These are phyloP conservation scores for Coniella lustricola DNA, from an alignment of 2,329 filamentous ascomycete genomes.

Conservation along the genomic window DNA sequence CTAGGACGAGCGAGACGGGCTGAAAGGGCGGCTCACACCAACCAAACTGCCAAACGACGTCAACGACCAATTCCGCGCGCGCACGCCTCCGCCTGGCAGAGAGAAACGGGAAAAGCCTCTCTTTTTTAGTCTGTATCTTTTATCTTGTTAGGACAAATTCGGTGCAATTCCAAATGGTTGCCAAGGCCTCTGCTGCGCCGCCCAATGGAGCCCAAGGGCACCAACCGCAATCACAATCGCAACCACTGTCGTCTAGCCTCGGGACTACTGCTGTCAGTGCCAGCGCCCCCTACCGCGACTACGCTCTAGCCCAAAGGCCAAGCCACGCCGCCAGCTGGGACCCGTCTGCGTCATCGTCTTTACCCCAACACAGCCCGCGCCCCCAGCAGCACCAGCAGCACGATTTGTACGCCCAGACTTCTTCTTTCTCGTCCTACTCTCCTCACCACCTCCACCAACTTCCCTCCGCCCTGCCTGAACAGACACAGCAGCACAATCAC, in stretches of 20 bases:
- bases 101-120: too few species aligned
- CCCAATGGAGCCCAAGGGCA: background rate
- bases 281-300: background rate
- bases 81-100: too few species aligned
- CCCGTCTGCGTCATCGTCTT: constrained; percentile 10
- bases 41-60: too few species aligned
- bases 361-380: background rate
- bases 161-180: constrained; percentile 5
- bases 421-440: background rate
- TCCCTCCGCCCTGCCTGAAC: constrained; percentile 10
- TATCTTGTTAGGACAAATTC: too few species aligned
- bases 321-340: constrained; percentile 1
- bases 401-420: background rate
- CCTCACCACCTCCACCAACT: background rate
- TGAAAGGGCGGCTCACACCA: too few species aligned
- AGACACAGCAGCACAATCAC: constrained; percentile 19
- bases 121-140: too few species aligned
- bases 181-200: constrained; percentile 8
- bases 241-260: background rate
- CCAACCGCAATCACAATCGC: background rate
- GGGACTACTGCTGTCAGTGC: constrained; percentile 9
- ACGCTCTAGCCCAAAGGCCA: constrained; percentile 5
- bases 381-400: background rate
- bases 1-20: too few species aligned
- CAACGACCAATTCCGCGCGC: too few species aligned